A percentile compares a stretch with the other conserved stretches of the same genome.
Conservation (phyloP, 371 early-diverging fungal genomes). For the Haplosporangium sp. region DNA sequence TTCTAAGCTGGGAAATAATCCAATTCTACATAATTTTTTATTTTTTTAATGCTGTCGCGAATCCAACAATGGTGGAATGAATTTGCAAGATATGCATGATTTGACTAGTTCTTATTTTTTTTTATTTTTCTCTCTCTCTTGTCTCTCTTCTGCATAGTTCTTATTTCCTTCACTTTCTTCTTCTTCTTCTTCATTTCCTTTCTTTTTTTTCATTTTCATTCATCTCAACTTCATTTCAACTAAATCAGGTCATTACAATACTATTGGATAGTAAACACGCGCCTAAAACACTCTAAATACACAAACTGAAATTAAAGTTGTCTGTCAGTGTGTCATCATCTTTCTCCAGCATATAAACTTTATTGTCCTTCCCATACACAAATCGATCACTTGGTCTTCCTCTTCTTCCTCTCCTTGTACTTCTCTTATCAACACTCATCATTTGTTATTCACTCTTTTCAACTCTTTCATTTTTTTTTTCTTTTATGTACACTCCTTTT, state of each 20-base stretch:
- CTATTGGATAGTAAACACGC: not conserved
- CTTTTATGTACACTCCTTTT: not conserved
- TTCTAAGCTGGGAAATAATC: no score
- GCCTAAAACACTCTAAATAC: not conserved
- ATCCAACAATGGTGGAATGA: no score
- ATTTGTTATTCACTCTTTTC: no score
- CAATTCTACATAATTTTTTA: no score
- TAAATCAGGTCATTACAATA: not conserved
- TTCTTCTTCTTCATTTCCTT: slow-evolving; percentile 3
- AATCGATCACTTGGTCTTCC: slow-evolving; percentile 1
- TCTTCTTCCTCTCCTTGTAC: not conserved
- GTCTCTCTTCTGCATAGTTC: not conserved
- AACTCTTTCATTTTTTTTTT: no score
- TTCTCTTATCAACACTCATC: no score
- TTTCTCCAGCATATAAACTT: not conserved
- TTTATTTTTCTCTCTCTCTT: not conserved
- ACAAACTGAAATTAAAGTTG: not conserved
- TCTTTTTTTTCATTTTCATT: not conserved
- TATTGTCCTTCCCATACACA: not conserved
- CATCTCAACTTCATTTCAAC: not conserved
- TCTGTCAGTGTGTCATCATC: not conserved
- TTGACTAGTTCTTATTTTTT: no score
- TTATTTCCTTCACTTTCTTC: slow-evolving; percentile 2
- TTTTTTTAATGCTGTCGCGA: no score
- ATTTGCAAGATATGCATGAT: not conserved